These are phyloP conservation scores for Filobasidium wieringae DNA, from an alignment of 768 basidiomycete genomes.

Conservation along the genomic window DNA sequence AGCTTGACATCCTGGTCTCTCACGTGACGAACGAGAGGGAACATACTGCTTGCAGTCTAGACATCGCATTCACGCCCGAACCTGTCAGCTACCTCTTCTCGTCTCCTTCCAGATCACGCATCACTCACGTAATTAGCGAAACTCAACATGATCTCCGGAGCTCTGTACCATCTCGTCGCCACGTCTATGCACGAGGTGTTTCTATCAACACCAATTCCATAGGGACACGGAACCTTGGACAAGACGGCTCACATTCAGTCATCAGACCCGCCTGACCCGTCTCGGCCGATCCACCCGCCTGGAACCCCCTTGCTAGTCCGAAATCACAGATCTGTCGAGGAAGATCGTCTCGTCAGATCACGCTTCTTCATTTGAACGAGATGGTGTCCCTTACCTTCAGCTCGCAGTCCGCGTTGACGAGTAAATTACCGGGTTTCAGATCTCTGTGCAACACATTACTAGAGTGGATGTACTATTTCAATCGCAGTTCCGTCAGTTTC, in stretches of 20 bases:
- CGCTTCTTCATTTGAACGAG: neutral
- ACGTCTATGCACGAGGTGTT: slow-evolving; percentile 38
- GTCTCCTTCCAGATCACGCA: neutral
- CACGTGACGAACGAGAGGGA: neutral
- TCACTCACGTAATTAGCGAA: slow-evolving; percentile 46
- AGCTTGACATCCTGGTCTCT: no score
- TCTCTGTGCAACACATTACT: slow-evolving; percentile 96
- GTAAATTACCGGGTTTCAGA: slow-evolving; percentile 79
- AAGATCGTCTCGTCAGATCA: slow-evolving; percentile 50
- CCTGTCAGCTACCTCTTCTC: neutral
- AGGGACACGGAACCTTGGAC: neutral
- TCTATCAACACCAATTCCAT: neutral
- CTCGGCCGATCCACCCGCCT: slow-evolving; percentile 56
- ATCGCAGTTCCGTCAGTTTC: neutral
- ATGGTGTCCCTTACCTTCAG: slow-evolving; percentile 19
- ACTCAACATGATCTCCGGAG: slow-evolving; percentile 97
- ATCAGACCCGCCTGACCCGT: slow-evolving; percentile 62
- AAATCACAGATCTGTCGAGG: slow-evolving; percentile 79
- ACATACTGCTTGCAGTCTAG: slow-evolving; percentile 41
- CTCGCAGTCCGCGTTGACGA: slow-evolving; percentile 90
- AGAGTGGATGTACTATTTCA: slow-evolving; percentile 67
- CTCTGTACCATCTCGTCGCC: slow-evolving; percentile 97
- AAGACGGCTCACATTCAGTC: slow-evolving; percentile 70
- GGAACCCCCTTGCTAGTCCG: slow-evolving; percentile 87
- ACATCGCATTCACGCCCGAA: neutral